phyloP scores from a whole-genome alignment of 352 stramenopile genomes.

The Pythium aristosporum region DNA sequence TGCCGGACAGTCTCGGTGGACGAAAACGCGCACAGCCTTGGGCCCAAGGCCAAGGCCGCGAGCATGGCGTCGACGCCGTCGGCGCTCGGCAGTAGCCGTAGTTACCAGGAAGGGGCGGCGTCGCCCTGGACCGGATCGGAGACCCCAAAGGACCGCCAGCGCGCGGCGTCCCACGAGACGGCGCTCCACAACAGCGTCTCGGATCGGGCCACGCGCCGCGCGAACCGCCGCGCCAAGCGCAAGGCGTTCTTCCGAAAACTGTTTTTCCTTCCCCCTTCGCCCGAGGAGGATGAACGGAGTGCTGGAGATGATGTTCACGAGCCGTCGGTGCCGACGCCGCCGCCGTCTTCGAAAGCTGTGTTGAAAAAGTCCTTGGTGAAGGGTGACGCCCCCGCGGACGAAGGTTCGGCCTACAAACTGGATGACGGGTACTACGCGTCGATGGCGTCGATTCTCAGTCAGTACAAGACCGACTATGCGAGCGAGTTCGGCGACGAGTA shows the following conservation, averaged over 20 bases:
- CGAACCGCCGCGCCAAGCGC: conserved; percentile 18
- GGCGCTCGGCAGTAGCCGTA: not conserved
- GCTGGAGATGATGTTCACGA: not conserved
- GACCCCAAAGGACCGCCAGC: conserved; percentile 6
- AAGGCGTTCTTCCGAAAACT: conserved; percentile 25
- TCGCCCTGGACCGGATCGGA: conserved; percentile 10
- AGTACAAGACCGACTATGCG: conserved; percentile 18
- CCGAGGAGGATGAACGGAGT: conserved; percentile 1
- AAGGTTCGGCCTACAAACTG: conserved; percentile 15
- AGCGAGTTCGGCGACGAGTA: conserved; percentile 12
- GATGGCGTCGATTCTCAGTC: conserved; percentile 20
- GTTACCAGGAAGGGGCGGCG: conserved; percentile 1
- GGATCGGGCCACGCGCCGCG: conserved; percentile 13
- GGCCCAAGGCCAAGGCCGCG: conserved; percentile 2
- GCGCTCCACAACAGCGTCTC: conserved; percentile 14
- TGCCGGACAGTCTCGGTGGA: conserved; percentile 19
- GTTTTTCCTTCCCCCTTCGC: conserved; percentile 5
- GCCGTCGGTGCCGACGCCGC: not conserved
- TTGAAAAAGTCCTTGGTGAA: not conserved
- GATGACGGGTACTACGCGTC: conserved; percentile 20
- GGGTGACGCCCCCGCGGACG: conserved; percentile 2
- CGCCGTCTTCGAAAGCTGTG: not conserved
- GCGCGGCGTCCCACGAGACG: conserved; percentile 19
- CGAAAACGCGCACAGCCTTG: conserved; percentile 4
- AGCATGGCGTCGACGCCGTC: conserved; percentile 9